Evolutionary conservation across 1,139 yeast species (phyloP).

Genomic region (Yamadazyma taylorii): DNA sequence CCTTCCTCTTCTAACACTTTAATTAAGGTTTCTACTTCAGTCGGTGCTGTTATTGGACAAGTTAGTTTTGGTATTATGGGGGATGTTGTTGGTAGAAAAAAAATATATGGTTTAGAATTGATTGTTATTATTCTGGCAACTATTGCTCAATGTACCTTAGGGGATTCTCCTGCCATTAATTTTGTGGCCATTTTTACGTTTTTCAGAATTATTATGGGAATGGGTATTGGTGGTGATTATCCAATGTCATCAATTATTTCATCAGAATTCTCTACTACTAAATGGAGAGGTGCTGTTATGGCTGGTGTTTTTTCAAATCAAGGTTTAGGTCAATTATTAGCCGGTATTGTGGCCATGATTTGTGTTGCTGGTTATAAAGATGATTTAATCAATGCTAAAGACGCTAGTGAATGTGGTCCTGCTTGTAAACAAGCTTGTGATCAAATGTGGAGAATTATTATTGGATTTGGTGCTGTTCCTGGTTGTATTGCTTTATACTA

Average conservation of each 20-base stretch:
- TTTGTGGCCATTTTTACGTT: constrained; percentile 73
- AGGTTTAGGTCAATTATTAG: constrained; percentile 89
- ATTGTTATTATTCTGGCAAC: constrained; percentile 81
- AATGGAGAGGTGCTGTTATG: constrained; percentile 97
- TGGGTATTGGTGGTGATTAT: constrained; percentile 99
- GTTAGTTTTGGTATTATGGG: constrained; percentile 82
- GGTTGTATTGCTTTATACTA: constrained; percentile 80
- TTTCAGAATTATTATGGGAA: constrained; percentile 82
- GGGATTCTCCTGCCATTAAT: constrained; percentile 65
- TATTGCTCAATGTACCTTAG: constrained; percentile 70
- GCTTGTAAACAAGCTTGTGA: constrained; percentile 75
- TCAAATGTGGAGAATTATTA: constrained; percentile 89
- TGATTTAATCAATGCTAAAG: constrained; percentile 49
- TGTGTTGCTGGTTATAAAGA: constrained; percentile 72
- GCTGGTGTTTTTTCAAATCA: constrained; percentile 91
- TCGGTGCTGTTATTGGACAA: constrained; percentile 94
- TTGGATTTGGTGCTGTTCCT: constrained; percentile 90
- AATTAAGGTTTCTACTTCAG: constrained; percentile 84
- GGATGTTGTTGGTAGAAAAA: constrained; percentile 85
- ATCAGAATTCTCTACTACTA: constrained; percentile 85
- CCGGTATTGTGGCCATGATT: constrained; percentile 76
- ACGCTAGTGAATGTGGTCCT: constrained; percentile 59
- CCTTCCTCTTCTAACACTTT: constrained; percentile 73
- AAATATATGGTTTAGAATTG: constrained; percentile 83
- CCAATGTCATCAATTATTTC: constrained; percentile 94